Evolutionary conservation across 345 rosid species (phyloP).

Genomic region (Salix koriyanagi): DNA sequence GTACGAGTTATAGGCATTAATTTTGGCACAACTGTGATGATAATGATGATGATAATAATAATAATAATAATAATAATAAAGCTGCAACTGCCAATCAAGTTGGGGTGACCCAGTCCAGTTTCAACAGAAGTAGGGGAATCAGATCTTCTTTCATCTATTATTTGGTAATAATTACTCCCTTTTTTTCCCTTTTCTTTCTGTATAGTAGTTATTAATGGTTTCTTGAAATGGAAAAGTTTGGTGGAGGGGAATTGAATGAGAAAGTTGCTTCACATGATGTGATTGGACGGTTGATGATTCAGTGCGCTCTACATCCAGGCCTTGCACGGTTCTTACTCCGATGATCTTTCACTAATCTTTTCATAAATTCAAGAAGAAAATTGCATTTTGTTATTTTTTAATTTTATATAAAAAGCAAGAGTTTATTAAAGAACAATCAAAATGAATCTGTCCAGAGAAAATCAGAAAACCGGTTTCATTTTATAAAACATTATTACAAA

Average conservation of each 20-base stretch:
- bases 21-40: background rate
- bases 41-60: no score
- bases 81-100: constrained; percentile 32
- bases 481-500: no score
- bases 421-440: background rate
- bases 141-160: constrained; percentile 29
- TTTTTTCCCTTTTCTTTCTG: background rate
- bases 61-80: constrained; percentile 11
- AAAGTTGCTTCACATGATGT: constrained; percentile 96
- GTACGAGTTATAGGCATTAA: background rate
- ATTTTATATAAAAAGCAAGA: background rate
- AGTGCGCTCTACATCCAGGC: constrained; percentile 89
- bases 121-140: constrained; percentile 31
- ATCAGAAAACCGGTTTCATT: background rate
- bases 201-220: background rate
- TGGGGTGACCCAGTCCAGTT: constrained; percentile 26
- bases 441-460: background rate
- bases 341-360: constrained; percentile 4
- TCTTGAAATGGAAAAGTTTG: constrained; percentile 47
- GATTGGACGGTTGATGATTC: constrained; percentile 94
- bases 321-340: constrained; percentile 56
- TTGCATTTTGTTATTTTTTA: background rate
- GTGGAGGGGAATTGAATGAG: constrained; percentile 86
- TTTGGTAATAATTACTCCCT: constrained; percentile 27
- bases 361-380: background rate